Percentiles rank a stretch among this genome's conserved stretches.
phyloP scores from a whole-genome alignment of 495 filamentous ascomycete species.

The Staphylotrichum tortipilum region DNA sequence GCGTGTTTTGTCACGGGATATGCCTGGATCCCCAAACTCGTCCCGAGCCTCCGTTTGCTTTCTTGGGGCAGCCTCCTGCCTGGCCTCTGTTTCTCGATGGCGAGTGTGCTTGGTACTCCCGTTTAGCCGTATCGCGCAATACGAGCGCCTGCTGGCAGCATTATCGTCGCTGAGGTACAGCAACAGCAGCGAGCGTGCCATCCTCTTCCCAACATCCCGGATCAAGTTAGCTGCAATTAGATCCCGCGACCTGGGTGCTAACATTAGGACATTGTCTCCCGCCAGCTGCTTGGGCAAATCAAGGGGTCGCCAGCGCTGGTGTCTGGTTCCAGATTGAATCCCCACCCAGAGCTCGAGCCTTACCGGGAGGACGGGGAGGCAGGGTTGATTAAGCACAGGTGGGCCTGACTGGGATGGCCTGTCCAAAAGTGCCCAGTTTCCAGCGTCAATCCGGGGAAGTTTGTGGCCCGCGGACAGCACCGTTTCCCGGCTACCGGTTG shows the following conservation, averaged over 20 bases:
- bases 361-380: background rate
- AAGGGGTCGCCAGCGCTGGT: background rate
- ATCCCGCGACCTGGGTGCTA: background rate
- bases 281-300: background rate
- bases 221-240: conserved; percentile 1
- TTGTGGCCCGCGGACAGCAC: background rate
- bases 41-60: too few relatives aligned
- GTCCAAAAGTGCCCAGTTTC: background rate
- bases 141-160: background rate
- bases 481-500: background rate
- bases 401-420: background rate
- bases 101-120: background rate
- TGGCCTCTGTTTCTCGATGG: background rate
- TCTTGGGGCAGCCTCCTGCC: too few relatives aligned
- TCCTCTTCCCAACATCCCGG: background rate
- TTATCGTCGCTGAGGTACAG: background rate
- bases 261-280: background rate
- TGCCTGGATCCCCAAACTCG: too few relatives aligned
- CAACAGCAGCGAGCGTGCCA: background rate
- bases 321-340: background rate
- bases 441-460: background rate
- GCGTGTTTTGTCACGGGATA: too few relatives aligned
- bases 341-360: background rate
- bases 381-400: background rate
- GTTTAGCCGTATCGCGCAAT: conserved; percentile 3